Percentiles rank a stretch among this genome's conserved stretches.
phyloP scores from a whole-genome alignment of 257 asterid genomes.

The Penstemon eatonii region DNA sequence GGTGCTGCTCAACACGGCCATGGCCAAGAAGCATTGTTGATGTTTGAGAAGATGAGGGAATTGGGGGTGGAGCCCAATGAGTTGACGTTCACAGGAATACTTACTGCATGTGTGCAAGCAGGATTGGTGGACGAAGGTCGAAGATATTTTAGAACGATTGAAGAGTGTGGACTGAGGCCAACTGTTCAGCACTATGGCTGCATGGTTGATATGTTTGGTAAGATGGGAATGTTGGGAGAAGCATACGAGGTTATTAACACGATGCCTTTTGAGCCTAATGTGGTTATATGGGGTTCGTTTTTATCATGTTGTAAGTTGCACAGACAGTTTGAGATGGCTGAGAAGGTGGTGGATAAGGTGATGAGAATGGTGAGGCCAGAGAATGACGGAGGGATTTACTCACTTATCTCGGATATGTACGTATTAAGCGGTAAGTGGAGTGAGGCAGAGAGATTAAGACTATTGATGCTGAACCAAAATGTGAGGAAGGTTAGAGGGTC shows the following conservation, averaged over 20 bases:
- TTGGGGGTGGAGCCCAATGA: constrained; percentile 54
- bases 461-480: constrained; percentile 44
- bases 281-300: constrained; percentile 69
- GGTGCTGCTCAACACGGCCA: constrained; percentile 58
- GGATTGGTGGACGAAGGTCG: constrained; percentile 74
- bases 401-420: constrained; percentile 56
- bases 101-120: constrained; percentile 57
- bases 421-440: constrained; percentile 46
- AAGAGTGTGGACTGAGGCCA: constrained; percentile 48
- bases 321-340: constrained; percentile 56
- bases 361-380: constrained; percentile 53
- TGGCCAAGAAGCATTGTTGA: constrained; percentile 40
- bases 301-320: constrained; percentile 64
- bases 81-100: constrained; percentile 65
- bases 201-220: constrained; percentile 71
- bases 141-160: constrained; percentile 46
- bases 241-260: constrained; percentile 52
- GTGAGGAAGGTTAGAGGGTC: constrained; percentile 61
- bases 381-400: constrained; percentile 60
- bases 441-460: constrained; percentile 56
- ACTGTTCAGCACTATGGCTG: constrained; percentile 69
- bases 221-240: constrained; percentile 57
- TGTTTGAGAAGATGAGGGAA: constrained; percentile 57
- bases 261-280: constrained; percentile 59
- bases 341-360: constrained; percentile 51